Base-by-base conservation (phyloP, 768 basidiomycete species). In the Tylopilus vinaceipallidus region DNA sequence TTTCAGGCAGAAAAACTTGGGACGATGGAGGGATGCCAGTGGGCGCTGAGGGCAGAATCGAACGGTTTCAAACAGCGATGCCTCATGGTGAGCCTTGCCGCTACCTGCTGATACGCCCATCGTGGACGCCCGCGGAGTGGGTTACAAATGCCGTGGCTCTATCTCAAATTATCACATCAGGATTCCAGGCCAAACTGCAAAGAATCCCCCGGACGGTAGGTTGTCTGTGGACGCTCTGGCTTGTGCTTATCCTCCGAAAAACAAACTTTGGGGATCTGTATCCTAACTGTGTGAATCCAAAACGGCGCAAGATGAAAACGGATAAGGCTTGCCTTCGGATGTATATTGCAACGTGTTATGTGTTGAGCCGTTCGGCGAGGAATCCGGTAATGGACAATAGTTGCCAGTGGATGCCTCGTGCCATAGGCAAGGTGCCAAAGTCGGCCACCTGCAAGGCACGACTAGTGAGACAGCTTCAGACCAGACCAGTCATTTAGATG, bases 71-170 rank as follows among this genome's bases (percentile, higher is more conserved):
- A 53, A 32, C 43, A 42, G 36, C 34, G 44, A 39, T 46, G 63
- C 63, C 61, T 63, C 62, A 52, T 63, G 62, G 57, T 41, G 2
- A 30, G 50, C 53, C 58, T 54, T 60, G 64, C 57, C 50, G 53
- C 23, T 10, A 29, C 12, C 27, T 39, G 20, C 20, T 47, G 32
- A 41, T 40, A 24, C 22, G 16, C 22, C 36, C 36, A 65, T 55
- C 45, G 53, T 58, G 32, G 33, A 42, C n/a, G 37, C 38, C 16
- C 37, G 33, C 36, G 40, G 30, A 30, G 32, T 47, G 42, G 38
- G 17, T n/a, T 35, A 43, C 37, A 33, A 22, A 44, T 6, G n/a
- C n/a, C n/a, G n/a, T 19, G 20, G 20, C 37, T 32, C 20, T 39
- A 3, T 22, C 36, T 19, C 38, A 19, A 44, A 11, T 12, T 17